Evolutionary conservation across 257 asterid genomes (phyloP).

Genomic region (Nicotiana knightiana): DNA sequence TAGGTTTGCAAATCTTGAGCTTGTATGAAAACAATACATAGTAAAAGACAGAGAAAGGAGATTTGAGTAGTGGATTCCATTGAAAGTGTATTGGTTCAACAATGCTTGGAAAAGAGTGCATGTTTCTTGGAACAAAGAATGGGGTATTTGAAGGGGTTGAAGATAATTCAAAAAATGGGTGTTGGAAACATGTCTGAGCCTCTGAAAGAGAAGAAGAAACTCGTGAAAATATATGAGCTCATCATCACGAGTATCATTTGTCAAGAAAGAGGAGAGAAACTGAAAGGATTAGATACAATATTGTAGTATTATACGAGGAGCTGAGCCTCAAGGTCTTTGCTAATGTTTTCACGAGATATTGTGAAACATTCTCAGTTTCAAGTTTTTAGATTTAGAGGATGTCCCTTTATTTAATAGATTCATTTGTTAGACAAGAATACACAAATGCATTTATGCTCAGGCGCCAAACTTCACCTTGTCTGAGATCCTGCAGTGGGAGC

Average conservation of each 20-base stretch:
- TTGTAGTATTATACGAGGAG: background rate
- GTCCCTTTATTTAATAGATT: background rate
- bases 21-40: conserved; percentile 21
- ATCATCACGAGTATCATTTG: conserved; percentile 74
- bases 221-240: conserved; percentile 73
- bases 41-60: conserved; percentile 22
- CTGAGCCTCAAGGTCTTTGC: background rate
- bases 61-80: conserved; percentile 30
- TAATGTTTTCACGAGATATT: conserved; percentile 4
- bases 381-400: background rate
- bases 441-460: conserved; percentile 10
- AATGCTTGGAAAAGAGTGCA: conserved; percentile 16
- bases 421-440: conserved; percentile 8
- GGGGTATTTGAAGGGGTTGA: conserved; percentile 60
- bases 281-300: background rate
- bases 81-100: conserved; percentile 4
- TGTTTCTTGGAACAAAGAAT: conserved; percentile 14
- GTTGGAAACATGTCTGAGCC: conserved; percentile 14
- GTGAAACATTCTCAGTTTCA: background rate
- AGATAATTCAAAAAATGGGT: conserved; percentile 15
- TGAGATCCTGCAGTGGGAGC: background rate
- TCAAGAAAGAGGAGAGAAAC: background rate
- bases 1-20: conserved; percentile 57
- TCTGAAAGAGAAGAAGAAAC: conserved; percentile 41
- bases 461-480: conserved; percentile 15